Base-by-base conservation (phyloP, 1,139 yeast species). In the Nakaseomyces kungkrabaensis region DNA sequence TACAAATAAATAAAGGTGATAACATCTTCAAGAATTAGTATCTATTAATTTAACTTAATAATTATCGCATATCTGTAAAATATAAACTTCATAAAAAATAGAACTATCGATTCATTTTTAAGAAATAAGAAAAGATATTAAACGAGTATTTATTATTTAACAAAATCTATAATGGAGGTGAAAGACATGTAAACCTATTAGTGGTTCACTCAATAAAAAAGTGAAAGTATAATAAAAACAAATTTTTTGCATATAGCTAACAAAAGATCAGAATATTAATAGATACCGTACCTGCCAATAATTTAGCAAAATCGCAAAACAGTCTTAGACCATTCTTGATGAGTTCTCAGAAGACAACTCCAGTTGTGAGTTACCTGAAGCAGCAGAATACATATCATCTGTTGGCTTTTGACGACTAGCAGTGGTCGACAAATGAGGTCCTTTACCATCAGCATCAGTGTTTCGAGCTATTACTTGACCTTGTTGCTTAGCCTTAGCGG, bases 1-100 rank as follows among this genome's bases (percentile, higher is more conserved):
- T 92, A 52, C 97, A 92, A 70, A 85, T 92, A 59, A 89, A 88
- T 63, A 77, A 75, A 61, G 82, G 81, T 48, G 68, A 66, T 51
- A 59, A 65, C 47, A 62, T 65, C 31, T 62, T 60, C 45, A 60
- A 57, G 51, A 53, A 51, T 26, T 56, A 49, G 48, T 27, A 32
- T 44, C 5, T 25, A 24, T 9, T 25, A 24, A 24, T 6, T 38
- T 4, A 36, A 36, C 29, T 25, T n/a, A 17, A 17, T 17, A 17
- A 17, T 3, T 38, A 38, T 38, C 29, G 42, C 42, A 38, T 38
- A 33, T 29, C 45, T 31, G 41, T 42, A 33, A 36, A 27, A 34
- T 42, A 48, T 33, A 9, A 22, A 24, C 24, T 11, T 7, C 10
- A 17, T 25, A 41, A 33, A 46, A 10, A 37, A 26, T 27, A 32